Percentiles rank a stretch among this genome's conserved stretches.
Evolutionary conservation across 2,329 filamentous ascomycete species (phyloP).

Genomic region (Scedosporium apiospermum): DNA sequence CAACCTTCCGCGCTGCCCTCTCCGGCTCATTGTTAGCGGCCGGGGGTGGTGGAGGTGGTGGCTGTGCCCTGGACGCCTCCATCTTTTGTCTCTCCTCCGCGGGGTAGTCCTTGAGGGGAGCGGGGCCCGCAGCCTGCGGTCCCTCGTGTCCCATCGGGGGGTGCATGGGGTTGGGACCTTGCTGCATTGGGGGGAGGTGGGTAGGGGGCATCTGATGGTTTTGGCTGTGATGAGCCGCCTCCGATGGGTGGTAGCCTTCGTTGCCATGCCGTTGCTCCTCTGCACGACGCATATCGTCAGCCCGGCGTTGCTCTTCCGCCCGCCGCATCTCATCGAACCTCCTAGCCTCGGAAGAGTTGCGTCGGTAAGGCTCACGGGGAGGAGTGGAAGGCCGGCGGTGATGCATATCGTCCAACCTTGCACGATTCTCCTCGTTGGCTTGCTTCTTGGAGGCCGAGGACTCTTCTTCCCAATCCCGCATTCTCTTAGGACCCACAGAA

Average conservation of each 20-base stretch:
- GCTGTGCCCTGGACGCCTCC: conserved; percentile 22
- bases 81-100: conserved; percentile 48
- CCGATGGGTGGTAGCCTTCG: conserved; percentile 82
- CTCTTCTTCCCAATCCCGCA: conserved; percentile 89
- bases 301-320: conserved; percentile 39
- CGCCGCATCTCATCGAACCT: conserved; percentile 56
- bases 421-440: conserved; percentile 78
- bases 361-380: conserved; percentile 58
- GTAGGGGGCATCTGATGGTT: conserved; percentile 44
- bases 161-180: conserved; percentile 42
- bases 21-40: conserved; percentile 56
- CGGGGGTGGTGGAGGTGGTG: background rate
- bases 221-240: conserved; percentile 73
- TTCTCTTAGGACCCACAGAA: conserved; percentile 73
- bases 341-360: conserved; percentile 65
- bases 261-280: conserved; percentile 60
- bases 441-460: conserved; percentile 65
- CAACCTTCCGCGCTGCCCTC: conserved; percentile 82
- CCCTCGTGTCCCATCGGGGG: conserved; percentile 42
- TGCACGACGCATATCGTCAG: conserved; percentile 25
- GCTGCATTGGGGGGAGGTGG: conserved; percentile 55
- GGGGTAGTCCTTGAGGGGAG: conserved; percentile 39
- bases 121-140: conserved; percentile 28
- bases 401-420: conserved; percentile 74
- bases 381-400: conserved; percentile 73